A percentile compares a stretch with the other conserved stretches of the same genome.
Evolutionary conservation across 805 yeast species (phyloP).

Genomic region (Jamesozyma rosinii): DNA sequence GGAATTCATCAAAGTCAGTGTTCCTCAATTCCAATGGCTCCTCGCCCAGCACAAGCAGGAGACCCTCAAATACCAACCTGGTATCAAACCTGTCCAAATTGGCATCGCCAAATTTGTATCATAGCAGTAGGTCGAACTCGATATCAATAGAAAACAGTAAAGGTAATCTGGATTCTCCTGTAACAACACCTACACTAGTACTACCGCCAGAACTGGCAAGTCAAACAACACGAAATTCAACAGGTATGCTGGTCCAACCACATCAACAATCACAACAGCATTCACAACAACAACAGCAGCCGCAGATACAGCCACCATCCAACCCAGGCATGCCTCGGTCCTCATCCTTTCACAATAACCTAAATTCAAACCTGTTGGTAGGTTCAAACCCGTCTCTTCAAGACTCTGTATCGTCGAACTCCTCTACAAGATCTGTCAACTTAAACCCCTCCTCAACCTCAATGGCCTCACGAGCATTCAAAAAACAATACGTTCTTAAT

Average conservation of each 20-base stretch:
- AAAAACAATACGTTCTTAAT: conserved; percentile 37
- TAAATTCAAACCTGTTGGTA: neutral
- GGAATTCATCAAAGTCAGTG: neutral
- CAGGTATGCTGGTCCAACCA: conserved; percentile 11
- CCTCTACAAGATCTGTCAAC: conserved; percentile 1
- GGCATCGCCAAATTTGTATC: neutral
- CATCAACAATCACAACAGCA: neutral
- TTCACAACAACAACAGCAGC: conserved; percentile 2
- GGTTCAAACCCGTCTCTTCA: conserved; percentile 1
- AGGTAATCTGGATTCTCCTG: conserved; percentile 6
- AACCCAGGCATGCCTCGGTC: neutral
- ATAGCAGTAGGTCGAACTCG: neutral
- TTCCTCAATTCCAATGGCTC: conserved; percentile 38
- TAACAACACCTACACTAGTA: conserved; percentile 18
- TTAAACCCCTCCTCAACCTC: neutral
- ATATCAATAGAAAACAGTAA: neutral
- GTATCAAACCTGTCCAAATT: neutral
- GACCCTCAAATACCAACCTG: conserved; percentile 6
- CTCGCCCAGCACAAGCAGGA: conserved; percentile 6
- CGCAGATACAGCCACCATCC: neutral
- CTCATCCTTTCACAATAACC: neutral
- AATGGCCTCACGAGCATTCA: conserved; percentile 13
- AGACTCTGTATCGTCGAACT: conserved; percentile 2
- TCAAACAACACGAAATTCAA: conserved; percentile 17
- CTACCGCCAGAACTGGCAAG: conserved; percentile 24